Percentiles rank a stretch among this genome's conserved stretches.
These are phyloP conservation scores for Clitopilus hobsonii DNA, from an alignment of 768 basidiomycete species.

Conservation along the genomic window DNA sequence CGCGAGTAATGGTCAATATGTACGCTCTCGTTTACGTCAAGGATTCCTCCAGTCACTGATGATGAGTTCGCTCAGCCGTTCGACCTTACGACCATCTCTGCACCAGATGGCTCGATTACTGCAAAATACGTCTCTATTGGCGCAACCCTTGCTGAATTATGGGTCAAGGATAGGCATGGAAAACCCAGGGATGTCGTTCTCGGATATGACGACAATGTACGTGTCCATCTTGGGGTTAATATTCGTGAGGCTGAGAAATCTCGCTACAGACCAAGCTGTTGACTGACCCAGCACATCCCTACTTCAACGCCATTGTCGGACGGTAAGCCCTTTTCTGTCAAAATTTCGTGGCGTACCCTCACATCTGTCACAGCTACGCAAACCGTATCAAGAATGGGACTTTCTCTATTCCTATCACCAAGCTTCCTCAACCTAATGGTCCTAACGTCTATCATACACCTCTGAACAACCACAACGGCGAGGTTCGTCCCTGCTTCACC, in stretches of 20 bases:
- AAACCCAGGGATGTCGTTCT: constrained; percentile 48
- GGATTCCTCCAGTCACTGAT: neutral
- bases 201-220: constrained; percentile 52
- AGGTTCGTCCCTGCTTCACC: constrained; percentile 18
- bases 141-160: constrained; percentile 50
- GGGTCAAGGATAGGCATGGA: constrained; percentile 49
- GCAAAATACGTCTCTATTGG: constrained; percentile 57
- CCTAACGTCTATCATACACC: constrained; percentile 47
- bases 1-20: neutral
- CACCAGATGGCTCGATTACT: constrained; percentile 51
- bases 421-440: constrained; percentile 34
- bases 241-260: neutral
- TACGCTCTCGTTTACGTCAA: neutral
- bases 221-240: constrained; percentile 9
- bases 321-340: constrained; percentile 16
- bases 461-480: constrained; percentile 40
- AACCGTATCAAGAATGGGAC: constrained; percentile 50
- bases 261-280: constrained; percentile 29
- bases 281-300: constrained; percentile 43
- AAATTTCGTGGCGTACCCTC: neutral
- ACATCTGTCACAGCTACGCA: constrained; percentile 33
- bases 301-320: constrained; percentile 37
- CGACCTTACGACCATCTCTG: constrained; percentile 39
- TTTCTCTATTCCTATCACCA: constrained; percentile 50
- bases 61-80: constrained; percentile 37